A percentile compares a stretch with the other conserved stretches of the same genome.
phyloP scores from a whole-genome alignment of 768 basidiomycete species.

The Calvatia gigantea region DNA sequence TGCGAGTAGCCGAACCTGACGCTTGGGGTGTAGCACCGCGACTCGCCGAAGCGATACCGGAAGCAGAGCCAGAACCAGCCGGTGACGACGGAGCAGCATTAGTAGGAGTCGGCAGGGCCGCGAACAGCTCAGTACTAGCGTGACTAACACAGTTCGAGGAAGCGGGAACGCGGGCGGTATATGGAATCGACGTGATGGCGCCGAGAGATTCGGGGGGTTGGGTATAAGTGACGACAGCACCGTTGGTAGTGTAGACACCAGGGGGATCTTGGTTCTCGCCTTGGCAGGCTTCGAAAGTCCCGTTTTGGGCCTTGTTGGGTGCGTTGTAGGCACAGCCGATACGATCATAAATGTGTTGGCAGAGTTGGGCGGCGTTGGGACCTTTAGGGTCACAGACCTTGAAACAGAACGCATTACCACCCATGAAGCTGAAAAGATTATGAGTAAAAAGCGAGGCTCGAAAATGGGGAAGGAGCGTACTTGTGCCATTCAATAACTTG shows the following conservation, averaged over 20 bases:
- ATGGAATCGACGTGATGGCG: slow-evolving; percentile 32
- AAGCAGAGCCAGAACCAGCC: not conserved
- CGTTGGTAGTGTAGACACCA: slow-evolving; percentile 42
- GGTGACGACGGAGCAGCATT: not conserved
- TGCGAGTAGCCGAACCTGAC: not conserved
- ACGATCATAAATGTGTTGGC: slow-evolving; percentile 73
- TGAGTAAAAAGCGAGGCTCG: not conserved
- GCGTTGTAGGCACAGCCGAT: slow-evolving; percentile 75
- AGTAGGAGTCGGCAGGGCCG: slow-evolving; percentile 13
- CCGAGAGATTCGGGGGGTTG: slow-evolving; percentile 39
- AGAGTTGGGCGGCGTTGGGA: slow-evolving; percentile 47
- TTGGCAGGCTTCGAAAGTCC: slow-evolving; percentile 60
- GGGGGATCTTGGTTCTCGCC: slow-evolving; percentile 63
- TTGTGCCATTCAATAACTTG: slow-evolving; percentile 72
- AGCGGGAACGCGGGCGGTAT: slow-evolving; percentile 32
- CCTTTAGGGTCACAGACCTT: slow-evolving; percentile 66
- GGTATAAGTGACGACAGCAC: slow-evolving; percentile 32
- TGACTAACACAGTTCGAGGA: slow-evolving; percentile 33
- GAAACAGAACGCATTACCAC: slow-evolving; percentile 59
- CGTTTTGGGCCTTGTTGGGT: slow-evolving; percentile 57
- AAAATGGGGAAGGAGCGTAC: slow-evolving; percentile 30
- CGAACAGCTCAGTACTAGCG: slow-evolving; percentile 26
- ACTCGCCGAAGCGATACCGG: not conserved
- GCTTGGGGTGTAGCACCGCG: not conserved
- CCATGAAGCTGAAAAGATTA: slow-evolving; percentile 56